Conservation (phyloP, 2,329 filamentous ascomycete species). For the Ophiostoma novo-ulmi region DNA sequence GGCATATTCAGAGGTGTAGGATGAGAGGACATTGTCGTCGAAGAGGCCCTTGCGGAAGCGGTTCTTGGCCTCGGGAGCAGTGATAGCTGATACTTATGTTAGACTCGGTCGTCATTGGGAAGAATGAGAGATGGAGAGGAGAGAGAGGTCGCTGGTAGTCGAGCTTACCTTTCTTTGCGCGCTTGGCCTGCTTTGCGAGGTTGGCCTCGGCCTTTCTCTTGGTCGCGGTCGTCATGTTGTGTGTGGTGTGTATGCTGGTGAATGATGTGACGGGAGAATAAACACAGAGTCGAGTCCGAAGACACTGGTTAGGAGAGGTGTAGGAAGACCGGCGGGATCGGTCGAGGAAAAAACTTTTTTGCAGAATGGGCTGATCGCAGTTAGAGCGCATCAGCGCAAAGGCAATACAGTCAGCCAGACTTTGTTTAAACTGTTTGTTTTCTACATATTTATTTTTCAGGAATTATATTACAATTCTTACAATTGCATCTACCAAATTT, state of each 20-base stretch:
- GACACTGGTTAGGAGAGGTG: not conserved
- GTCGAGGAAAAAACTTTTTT: constrained; percentile 19
- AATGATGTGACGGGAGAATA: not conserved
- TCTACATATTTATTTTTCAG: not conserved
- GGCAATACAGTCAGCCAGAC: not conserved
- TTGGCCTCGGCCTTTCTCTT: constrained; percentile 44
- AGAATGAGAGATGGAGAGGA: not conserved
- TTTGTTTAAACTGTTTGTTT: not conserved
- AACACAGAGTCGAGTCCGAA: not conserved
- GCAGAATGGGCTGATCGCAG: constrained; percentile 23
- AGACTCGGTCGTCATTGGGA: not conserved
- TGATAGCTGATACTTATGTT: not conserved
- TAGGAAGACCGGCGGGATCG: not conserved
- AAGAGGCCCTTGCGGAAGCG: constrained; percentile 65
- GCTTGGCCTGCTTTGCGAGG: constrained; percentile 43
- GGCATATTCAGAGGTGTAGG: constrained; percentile 59
- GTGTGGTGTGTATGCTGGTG: not conserved
- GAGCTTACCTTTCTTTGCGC: constrained; percentile 45
- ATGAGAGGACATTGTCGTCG: constrained; percentile 50
- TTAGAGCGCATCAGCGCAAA: constrained; percentile 7
- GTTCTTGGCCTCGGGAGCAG: constrained; percentile 42
- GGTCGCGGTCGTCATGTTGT: constrained; percentile 17
- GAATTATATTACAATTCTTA: not conserved
- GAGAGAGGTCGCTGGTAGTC: not conserved
- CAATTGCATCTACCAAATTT: not conserved